Conservation (phyloP, 2,329 filamentous ascomycete species). For the Exophiala lecanii-corni region DNA sequence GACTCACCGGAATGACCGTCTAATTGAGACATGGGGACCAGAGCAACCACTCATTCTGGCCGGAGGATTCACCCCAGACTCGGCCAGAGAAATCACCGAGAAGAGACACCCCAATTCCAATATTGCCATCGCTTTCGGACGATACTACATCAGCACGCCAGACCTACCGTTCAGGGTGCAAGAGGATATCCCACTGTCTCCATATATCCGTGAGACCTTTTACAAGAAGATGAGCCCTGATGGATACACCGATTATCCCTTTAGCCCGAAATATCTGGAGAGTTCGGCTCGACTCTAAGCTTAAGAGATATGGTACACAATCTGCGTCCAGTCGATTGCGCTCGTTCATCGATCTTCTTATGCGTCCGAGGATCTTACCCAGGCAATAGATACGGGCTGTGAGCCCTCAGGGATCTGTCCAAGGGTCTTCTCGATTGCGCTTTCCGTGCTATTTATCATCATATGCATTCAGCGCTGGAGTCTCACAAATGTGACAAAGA, state of each 20-base stretch:
- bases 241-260: constrained; percentile 13
- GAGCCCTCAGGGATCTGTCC: too few species aligned
- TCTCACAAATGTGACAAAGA: too few species aligned
- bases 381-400: too few species aligned
- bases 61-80: constrained; percentile 42
- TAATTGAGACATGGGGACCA: constrained; percentile 37
- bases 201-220: constrained; percentile 11
- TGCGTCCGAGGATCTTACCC: too few species aligned
- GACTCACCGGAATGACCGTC: constrained; percentile 3
- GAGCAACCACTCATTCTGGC: constrained; percentile 46
- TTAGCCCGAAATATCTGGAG: too few species aligned
- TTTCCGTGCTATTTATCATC: too few species aligned
- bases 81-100: constrained; percentile 32
- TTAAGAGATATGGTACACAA: too few species aligned
- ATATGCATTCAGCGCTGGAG: too few species aligned
- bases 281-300: too few species aligned
- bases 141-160: constrained; percentile 47
- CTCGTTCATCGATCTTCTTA: too few species aligned
- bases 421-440: too few species aligned
- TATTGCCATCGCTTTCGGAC: constrained; percentile 45
- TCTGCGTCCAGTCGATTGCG: too few species aligned
- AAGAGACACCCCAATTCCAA: constrained; percentile 21
- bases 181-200: constrained; percentile 26
- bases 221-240: constrained; percentile 1
- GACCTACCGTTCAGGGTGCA: constrained; percentile 44